Conservation (phyloP, 805 yeast species). For the Lipomyces japonicus region DNA sequence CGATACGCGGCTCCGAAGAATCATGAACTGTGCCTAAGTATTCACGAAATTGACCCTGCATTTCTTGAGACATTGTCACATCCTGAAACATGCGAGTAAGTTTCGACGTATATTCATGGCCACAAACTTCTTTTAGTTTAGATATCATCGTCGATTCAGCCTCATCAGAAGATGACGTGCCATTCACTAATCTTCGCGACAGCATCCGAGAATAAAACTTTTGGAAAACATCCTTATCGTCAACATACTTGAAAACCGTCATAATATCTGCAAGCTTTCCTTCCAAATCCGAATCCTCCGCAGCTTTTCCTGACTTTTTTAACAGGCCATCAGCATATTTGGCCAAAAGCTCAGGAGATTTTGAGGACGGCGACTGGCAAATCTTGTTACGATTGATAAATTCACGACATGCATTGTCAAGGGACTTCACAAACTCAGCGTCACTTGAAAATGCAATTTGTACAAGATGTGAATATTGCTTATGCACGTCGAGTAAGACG, state of each 20-base stretch:
- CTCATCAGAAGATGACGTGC: conserved; percentile 79
- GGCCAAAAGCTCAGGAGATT: conserved; percentile 88
- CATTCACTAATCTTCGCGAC: conserved; percentile 83
- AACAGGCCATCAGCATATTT: conserved; percentile 80
- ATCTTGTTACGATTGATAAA: conserved; percentile 79
- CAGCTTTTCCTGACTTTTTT: conserved; percentile 62
- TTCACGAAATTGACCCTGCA: conserved; percentile 57
- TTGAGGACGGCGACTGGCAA: conserved; percentile 56
- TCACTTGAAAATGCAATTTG: conserved; percentile 64
- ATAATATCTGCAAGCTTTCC: conserved; percentile 75
- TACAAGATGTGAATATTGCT: conserved; percentile 63
- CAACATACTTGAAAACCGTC: conserved; percentile 79
- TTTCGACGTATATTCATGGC: conserved; percentile 87
- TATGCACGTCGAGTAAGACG: conserved; percentile 66
- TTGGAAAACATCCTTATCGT: conserved; percentile 94
- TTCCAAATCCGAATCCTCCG: conserved; percentile 66
- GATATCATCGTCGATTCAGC: conserved; percentile 81
- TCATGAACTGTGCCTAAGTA: conserved; percentile 41
- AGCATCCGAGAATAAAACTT: conserved; percentile 83
- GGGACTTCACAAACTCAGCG: conserved; percentile 74
- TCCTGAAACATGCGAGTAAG: conserved; percentile 96
- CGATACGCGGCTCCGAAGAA: conserved; percentile 36
- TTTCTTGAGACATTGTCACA: conserved; percentile 75
- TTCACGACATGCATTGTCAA: conserved; percentile 82
- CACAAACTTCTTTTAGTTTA: conserved; percentile 81